Base-by-base conservation (phyloP, 495 filamentous ascomycete species). In the Daldinia vernicosa region DNA sequence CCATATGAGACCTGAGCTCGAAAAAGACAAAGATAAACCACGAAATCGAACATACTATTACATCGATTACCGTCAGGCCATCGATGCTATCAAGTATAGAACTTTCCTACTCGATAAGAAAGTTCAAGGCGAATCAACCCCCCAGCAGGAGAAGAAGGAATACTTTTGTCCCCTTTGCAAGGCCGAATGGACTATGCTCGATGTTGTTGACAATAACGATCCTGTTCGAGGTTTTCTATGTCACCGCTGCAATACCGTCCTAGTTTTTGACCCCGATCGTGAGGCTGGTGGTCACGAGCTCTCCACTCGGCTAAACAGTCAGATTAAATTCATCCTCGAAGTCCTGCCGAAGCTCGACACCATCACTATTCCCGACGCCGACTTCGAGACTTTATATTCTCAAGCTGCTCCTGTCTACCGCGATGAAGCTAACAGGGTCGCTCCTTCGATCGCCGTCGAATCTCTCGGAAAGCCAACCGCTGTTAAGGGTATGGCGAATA, bases 71-170 rank as follows among this genome's bases (percentile, higher is more conserved):
- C 93, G 95, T 59, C 92, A 91, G 39, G 92, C 94, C 61, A 91
- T 99, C 78, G 95, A 99, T 79, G 94, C 93, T 14, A 94, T 97
- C 83, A 99, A 99, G 75, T 99, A 91, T 83, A 90, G 92, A 70
- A 89, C 97, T 59, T 93, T 93, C 77, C 87, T 88, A 55, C 83
- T 97, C 63, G 93, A 93, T 59, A 91, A 93, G 76, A 89, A 88
- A 22, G 93, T 98, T 69, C 93, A 97, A 76, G 86, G 87, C 14
- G 89, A 91, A 63, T 91, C 92, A 61, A 89, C 90, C 30, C 92
- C 93, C 1, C 89, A 87, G 28, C 88, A 90, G 32, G 96, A 98
- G 76, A 89, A 90, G 72, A 97, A 97, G 79, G 95, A 97, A 76
- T 97, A 92, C 71, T 88, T 88, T 43, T 99, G 95, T 78, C 83